A percentile compares a stretch with the other conserved stretches of the same genome.
phyloP scores from a whole-genome alignment of 2,329 filamentous ascomycete genomes.

The Beauveria brongniartii region DNA sequence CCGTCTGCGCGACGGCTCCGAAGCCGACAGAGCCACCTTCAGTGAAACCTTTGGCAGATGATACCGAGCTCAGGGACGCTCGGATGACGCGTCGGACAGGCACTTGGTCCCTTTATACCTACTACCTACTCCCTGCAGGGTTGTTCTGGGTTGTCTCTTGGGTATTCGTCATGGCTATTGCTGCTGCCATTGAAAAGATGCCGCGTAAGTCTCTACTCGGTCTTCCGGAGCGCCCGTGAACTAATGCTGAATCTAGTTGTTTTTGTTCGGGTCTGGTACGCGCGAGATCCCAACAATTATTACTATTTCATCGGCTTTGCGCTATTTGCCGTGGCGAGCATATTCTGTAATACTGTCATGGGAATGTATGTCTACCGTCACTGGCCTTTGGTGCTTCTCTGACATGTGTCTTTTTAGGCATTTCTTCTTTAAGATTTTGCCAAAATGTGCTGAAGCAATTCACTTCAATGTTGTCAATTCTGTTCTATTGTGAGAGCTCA shows the following conservation, averaged over 20 bases:
- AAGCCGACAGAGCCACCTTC: too few species aligned
- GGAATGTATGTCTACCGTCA: neutral
- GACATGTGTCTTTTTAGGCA: neutral
- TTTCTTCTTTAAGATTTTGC: neutral
- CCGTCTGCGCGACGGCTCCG: too few species aligned
- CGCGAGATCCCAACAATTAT: neutral
- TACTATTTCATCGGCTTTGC: constrained; percentile 6
- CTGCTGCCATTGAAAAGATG: neutral
- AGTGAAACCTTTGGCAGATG: too few species aligned
- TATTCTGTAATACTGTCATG: neutral
- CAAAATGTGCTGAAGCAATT: neutral
- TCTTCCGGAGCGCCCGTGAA: neutral
- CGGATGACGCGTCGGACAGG: too few species aligned
- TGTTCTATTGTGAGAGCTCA: neutral
- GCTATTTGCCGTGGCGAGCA: neutral
- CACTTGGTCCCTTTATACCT: too few species aligned
- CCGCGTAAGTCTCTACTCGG: neutral
- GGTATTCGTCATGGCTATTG: neutral
- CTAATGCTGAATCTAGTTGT: neutral
- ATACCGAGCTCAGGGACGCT: too few species aligned
- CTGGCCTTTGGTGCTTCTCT: neutral
- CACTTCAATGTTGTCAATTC: neutral
- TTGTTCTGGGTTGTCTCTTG: neutral
- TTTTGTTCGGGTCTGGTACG: constrained; percentile 6
- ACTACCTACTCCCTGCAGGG: neutral